Evolutionary conservation across 805 yeast genomes (phyloP).

Genomic region (Brettanomyces naardenensis): DNA sequence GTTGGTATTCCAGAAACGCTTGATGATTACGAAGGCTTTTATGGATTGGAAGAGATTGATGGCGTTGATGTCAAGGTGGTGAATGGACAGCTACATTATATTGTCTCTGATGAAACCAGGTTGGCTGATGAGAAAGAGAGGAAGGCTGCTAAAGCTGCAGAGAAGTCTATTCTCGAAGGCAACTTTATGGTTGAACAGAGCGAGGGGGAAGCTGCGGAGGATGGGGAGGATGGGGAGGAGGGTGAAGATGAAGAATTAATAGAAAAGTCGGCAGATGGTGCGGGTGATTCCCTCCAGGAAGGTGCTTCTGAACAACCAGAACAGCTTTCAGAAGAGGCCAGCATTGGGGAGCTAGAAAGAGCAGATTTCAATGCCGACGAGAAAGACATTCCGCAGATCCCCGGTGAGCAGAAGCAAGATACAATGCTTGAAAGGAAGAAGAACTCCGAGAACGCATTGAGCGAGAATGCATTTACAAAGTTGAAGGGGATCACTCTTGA

Average conservation of each 20-base stretch:
- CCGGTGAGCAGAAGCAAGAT: conserved; percentile 3
- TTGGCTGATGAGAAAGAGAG: conserved; percentile 9
- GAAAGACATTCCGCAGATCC: conserved; percentile 1
- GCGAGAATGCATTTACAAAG: conserved; percentile 11
- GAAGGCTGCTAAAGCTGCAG: conserved; percentile 18
- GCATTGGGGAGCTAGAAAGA: conserved; percentile 2
- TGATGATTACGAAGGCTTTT: conserved; percentile 85
- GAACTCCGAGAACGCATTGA: conserved; percentile 3
- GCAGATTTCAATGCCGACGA: conserved; percentile 8
- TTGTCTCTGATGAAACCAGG: conserved; percentile 30
- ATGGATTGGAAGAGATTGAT: conserved; percentile 88
- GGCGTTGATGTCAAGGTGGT: conserved; percentile 80
- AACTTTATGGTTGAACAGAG: conserved; percentile 16
- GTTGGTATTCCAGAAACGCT: conserved; percentile 78
- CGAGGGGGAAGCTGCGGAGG: conserved; percentile 15
- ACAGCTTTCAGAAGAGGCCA: too few relatives aligned
- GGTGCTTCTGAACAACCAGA: too few relatives aligned
- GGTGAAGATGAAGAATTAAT: conserved; percentile 15
- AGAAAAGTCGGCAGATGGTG: conserved; percentile 2
- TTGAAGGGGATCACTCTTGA: conserved; percentile 10
- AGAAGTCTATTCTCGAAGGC: conserved; percentile 20
- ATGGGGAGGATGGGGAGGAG: conserved; percentile 13
- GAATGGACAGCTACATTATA: conserved; percentile 58
- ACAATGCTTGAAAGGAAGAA: conserved; percentile 1
- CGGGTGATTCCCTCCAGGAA: too few relatives aligned